Base-by-base conservation (phyloP, 1,284 basidiomycete species). In the Ganoderma sp. region DNA sequence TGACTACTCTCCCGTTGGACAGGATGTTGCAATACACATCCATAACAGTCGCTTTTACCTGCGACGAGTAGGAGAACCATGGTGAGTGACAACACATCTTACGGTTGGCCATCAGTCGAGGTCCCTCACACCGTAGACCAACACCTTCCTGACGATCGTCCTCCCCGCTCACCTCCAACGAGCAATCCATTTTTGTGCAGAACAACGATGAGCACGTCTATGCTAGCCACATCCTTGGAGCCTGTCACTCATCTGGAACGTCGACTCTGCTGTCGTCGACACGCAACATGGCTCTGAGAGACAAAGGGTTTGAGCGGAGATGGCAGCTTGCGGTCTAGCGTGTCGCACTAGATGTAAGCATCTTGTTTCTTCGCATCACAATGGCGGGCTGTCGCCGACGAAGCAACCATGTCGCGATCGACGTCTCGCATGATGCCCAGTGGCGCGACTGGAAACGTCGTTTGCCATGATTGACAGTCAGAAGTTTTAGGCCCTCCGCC, bases 261-360 rank as follows among this genome's bases (percentile, higher is more conserved):
- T 79, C 84, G 14, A 80, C 86, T 58, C 81, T 88, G 17, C 64
- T 65, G 14, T 65, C 71, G 9, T 22, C 71, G 2, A 66, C 88
- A 94, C 66, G 95, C 97, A 15, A 86, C 94, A 5, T 98, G 95
- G 95, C 83, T 98, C 68, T 86, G 95, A 64, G 94, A 92, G 78
- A 96, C 95, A 0, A 94, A 95, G 74, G 96, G 96, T 75, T 85
- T 96, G 69, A 91, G 88, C 71, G 82, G 91, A 72, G 90, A 90
- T 73, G 84, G 85, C 34, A 85, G 25, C 25, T 28, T 87, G 63
- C 85, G 84, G 9, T 28, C 74, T 41, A 77, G 83, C 14, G 75
- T 79, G 32, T 71, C 76, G 19, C 84, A 86, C 67, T 91, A 93
- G 77, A 76, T 83, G 91, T 92, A 73, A 71, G 85, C 25, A 28